These are phyloP conservation scores for Aspergillus pseudoglaucus DNA, from an alignment of 2,329 filamentous ascomycete genomes.

Conservation along the genomic window DNA sequence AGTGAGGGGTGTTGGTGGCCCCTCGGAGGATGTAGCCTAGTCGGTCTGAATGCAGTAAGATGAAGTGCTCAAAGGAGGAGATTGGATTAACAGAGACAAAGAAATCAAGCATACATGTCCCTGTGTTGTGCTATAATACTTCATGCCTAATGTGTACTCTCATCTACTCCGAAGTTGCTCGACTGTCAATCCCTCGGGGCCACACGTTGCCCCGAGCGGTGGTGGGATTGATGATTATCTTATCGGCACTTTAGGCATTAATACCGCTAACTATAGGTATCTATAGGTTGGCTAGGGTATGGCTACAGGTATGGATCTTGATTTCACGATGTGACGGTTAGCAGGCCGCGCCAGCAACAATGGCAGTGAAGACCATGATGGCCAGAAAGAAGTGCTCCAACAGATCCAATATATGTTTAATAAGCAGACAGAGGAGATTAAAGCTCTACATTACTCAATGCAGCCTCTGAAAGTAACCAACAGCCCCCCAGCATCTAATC, in stretches of 20 bases:
- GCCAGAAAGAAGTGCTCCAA: not conserved
- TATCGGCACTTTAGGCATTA: not conserved
- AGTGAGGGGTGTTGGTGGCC: too few species aligned
- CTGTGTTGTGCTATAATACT: not conserved
- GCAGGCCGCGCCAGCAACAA: too few species aligned
- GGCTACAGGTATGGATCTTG: too few species aligned
- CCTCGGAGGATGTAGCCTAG: too few species aligned
- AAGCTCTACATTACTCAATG: not conserved
- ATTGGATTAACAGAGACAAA: too few species aligned
- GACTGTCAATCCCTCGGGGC: conserved; percentile 1
- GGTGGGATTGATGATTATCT: not conserved
- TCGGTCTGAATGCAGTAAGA: too few species aligned
- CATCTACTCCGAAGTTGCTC: too few species aligned
- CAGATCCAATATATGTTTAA: not conserved
- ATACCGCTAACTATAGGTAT: not conserved
- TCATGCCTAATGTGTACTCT: not conserved
- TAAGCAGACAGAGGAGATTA: not conserved
- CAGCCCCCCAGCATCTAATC: not conserved
- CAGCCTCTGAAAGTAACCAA: too few species aligned
- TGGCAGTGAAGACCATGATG: not conserved
- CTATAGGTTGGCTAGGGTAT: too few species aligned
- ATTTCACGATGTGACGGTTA: too few species aligned
- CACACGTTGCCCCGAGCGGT: conserved; percentile 6
- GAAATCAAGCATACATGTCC: too few species aligned
- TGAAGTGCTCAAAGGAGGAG: too few species aligned